Conservation (phyloP, 2,329 filamentous ascomycete genomes). For the Chrysosporium keratinophilum region DNA sequence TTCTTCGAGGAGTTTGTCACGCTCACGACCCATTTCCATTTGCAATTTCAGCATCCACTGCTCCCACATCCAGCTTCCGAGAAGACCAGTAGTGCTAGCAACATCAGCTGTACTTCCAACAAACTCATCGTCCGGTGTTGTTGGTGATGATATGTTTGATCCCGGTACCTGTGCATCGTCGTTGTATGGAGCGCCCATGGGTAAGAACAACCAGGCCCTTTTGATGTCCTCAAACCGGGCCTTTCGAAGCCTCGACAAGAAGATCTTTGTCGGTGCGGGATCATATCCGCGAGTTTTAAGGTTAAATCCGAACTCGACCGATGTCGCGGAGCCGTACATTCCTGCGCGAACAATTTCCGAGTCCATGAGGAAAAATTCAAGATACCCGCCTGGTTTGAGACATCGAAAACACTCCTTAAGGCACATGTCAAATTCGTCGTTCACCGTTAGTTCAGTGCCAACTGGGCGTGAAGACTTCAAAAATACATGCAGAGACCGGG, state of each 20-base stretch:
- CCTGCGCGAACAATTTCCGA: conserved; percentile 81
- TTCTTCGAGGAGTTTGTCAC: conserved; percentile 43
- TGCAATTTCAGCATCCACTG: conserved; percentile 86
- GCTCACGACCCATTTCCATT: conserved; percentile 66
- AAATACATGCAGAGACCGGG: conserved; percentile 72
- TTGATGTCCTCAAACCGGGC: conserved; percentile 72
- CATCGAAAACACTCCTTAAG: conserved; percentile 79
- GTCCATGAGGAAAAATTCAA: conserved; percentile 86
- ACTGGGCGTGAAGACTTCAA: conserved; percentile 58
- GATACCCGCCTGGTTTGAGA: conserved; percentile 81
- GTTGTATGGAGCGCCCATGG: conserved; percentile 51
- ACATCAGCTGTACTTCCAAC: conserved; percentile 61
- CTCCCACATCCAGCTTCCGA: conserved; percentile 89
- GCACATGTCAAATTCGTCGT: conserved; percentile 81
- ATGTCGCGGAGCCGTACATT: conserved; percentile 65
- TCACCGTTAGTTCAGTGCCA: conserved; percentile 45
- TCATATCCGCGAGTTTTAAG: conserved; percentile 87
- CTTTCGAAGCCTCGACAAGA: conserved; percentile 61
- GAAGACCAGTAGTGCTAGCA: conserved; percentile 66
- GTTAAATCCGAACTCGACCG: conserved; percentile 83
- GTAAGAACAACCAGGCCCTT: conserved; percentile 79
- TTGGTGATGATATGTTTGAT: conserved; percentile 42
- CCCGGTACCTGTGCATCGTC: conserved; percentile 17
- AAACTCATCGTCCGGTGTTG: conserved; percentile 35
- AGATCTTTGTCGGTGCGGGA: conserved; percentile 68